Evolutionary conservation across 257 asterid genomes (phyloP).

Genomic region (Solanum lycopersicoides): DNA sequence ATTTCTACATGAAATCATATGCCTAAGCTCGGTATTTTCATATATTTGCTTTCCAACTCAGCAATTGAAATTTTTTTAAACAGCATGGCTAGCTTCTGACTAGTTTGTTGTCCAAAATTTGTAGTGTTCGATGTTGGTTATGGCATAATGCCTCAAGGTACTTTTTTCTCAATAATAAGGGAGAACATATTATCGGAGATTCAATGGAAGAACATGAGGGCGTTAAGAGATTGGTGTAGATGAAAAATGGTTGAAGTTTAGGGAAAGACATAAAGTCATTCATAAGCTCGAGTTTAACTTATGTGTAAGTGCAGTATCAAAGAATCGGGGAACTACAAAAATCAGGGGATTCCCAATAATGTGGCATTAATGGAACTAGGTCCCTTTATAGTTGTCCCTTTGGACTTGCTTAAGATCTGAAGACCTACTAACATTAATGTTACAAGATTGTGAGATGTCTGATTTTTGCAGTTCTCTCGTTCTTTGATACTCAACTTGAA

Average conservation of each 20-base stretch:
- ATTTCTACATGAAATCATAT: background rate
- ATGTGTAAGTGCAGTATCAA: background rate
- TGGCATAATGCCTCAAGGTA: background rate
- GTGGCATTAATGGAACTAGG: too few species aligned
- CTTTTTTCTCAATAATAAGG: background rate
- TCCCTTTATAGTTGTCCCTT: too few species aligned
- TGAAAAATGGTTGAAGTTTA: conserved; percentile 22
- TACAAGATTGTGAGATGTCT: background rate
- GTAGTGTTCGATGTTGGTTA: background rate
- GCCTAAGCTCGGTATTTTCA: background rate
- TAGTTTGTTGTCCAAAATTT: background rate
- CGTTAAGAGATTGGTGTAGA: conserved; percentile 48
- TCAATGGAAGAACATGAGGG: conserved; percentile 24
- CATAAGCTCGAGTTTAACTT: background rate
- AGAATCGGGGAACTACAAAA: background rate
- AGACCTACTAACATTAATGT: too few species aligned
- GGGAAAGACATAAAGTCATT: conserved; percentile 27
- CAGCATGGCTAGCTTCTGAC: background rate
- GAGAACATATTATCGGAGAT: background rate
- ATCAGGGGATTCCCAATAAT: background rate
- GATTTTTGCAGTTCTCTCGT: background rate
- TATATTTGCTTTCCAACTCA: background rate
- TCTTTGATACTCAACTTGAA: background rate
- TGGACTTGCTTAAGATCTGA: background rate
- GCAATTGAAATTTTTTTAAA: background rate